phyloP scores from a whole-genome alignment of 495 filamentous ascomycete genomes.

The Daldinia childiae region DNA sequence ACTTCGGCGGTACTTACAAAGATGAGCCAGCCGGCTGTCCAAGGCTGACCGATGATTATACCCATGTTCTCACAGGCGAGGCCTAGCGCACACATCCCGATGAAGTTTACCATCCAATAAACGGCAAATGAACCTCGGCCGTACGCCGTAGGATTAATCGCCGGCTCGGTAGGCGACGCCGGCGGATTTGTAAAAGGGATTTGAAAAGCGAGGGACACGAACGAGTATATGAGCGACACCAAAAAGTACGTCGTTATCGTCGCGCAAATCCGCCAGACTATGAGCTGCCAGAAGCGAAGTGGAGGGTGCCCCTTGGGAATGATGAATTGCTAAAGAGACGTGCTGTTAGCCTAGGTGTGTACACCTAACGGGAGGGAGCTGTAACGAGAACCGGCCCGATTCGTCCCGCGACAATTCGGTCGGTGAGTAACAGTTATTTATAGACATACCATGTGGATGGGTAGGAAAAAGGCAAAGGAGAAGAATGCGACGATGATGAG shows the following conservation, averaged over 20 bases:
- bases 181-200: slow-evolving; percentile 65
- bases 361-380: not conserved
- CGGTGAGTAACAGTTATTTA: not conserved
- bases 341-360: slow-evolving; percentile 3
- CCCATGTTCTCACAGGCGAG: slow-evolving; percentile 77
- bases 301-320: slow-evolving; percentile 60
- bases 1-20: slow-evolving; percentile 51
- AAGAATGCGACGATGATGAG: slow-evolving; percentile 80
- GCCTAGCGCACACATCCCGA: slow-evolving; percentile 74
- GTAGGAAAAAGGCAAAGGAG: slow-evolving; percentile 74
- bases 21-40: slow-evolving; percentile 75
- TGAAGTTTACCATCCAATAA: slow-evolving; percentile 80
- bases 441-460: slow-evolving; percentile 64
- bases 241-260: slow-evolving; percentile 71
- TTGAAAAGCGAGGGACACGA: slow-evolving; percentile 72
- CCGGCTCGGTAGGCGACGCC: slow-evolving; percentile 55
- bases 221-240: slow-evolving; percentile 72
- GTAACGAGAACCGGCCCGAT: not conserved
- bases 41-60: slow-evolving; percentile 73
- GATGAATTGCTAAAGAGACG: slow-evolving; percentile 35
- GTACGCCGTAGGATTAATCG: slow-evolving; percentile 65
- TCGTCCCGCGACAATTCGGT: slow-evolving; percentile 7
- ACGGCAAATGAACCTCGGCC: slow-evolving; percentile 69
- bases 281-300: slow-evolving; percentile 67
- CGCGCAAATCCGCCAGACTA: slow-evolving; percentile 69